These are phyloP conservation scores for Endogone sp. DNA, from an alignment of 192 early-diverging fungal genomes.

Conservation along the genomic window DNA sequence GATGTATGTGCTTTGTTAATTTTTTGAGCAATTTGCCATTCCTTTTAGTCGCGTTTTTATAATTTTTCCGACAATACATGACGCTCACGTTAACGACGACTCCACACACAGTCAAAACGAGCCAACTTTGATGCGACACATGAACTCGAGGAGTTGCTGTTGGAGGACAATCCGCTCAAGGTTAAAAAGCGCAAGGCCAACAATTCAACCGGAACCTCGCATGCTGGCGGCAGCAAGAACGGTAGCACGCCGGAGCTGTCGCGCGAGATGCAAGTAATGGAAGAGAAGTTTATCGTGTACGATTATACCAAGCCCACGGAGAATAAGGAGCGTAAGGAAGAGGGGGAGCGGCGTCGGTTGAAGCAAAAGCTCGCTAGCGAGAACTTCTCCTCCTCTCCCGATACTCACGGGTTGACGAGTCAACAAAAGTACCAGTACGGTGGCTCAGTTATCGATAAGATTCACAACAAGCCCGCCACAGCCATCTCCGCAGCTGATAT, in stretches of 20 bases:
- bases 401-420: no score
- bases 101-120: constrained; percentile 69
- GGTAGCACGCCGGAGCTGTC: constrained; percentile 40
- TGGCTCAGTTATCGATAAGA: constrained; percentile 14
- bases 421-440: no score
- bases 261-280: constrained; percentile 71
- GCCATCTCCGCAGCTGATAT: constrained; percentile 28
- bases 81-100: no score
- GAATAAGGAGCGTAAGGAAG: constrained; percentile 15
- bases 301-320: constrained; percentile 64
- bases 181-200: constrained; percentile 64
- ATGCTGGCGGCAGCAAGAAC: constrained; percentile 27
- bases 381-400: no score
- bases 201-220: constrained; percentile 10
- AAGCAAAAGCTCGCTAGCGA: no score
- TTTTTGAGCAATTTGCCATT: not conserved
- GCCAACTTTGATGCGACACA: constrained; percentile 96
- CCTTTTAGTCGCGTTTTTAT: no score
- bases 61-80: no score
- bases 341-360: not conserved
- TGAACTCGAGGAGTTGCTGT: constrained; percentile 91
- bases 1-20: constrained; percentile 47
- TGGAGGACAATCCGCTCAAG: constrained; percentile 95
- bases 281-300: constrained; percentile 71
- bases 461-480: constrained; percentile 24